Percentiles rank a stretch among this genome's conserved stretches.
phyloP scores from a whole-genome alignment of 345 rosid genomes.

The Salix viminalis region DNA sequence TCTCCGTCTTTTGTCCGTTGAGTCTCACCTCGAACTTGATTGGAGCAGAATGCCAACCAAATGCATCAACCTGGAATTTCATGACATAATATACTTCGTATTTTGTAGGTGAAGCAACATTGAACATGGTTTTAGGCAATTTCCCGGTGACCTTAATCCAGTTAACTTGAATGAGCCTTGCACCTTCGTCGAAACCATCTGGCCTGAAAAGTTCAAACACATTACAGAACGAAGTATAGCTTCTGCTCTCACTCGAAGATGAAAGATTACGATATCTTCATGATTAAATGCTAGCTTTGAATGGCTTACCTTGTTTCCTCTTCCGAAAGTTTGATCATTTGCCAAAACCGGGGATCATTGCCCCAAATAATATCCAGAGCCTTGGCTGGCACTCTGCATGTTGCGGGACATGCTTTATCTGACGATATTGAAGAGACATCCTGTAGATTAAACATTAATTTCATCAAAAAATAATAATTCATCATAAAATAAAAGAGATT shows the following conservation, averaged over 20 bases:
- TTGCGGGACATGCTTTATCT: not conserved
- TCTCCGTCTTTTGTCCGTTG: conserved; percentile 18
- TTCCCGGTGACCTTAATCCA: conserved; percentile 35
- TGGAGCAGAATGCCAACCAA: conserved; percentile 33
- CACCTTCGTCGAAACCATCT: conserved; percentile 17
- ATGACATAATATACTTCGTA: conserved; percentile 14
- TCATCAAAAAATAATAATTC: not conserved
- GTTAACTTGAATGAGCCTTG: conserved; percentile 29
- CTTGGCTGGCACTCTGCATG: conserved; percentile 10
- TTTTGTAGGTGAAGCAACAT: not conserved
- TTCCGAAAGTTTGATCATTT: conserved; percentile 5
- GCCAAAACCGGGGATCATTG: conserved; percentile 26
- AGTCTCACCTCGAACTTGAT: conserved; percentile 23
- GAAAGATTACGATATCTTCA: not conserved
- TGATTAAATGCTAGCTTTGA: not conserved
- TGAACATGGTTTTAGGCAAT: not conserved
- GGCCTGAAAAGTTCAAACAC: conserved; percentile 9
- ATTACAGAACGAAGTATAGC: not conserved
- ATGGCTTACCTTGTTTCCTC: not conserved
- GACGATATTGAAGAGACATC: not conserved
- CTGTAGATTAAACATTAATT: not conserved
- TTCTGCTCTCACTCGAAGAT: not conserved
- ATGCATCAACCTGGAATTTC: conserved; percentile 33
- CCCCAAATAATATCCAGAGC: conserved; percentile 28
- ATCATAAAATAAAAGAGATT: not conserved